phyloP scores from a whole-genome alignment of 768 basidiomycete species.

The Strobilomyces dryophilus region DNA sequence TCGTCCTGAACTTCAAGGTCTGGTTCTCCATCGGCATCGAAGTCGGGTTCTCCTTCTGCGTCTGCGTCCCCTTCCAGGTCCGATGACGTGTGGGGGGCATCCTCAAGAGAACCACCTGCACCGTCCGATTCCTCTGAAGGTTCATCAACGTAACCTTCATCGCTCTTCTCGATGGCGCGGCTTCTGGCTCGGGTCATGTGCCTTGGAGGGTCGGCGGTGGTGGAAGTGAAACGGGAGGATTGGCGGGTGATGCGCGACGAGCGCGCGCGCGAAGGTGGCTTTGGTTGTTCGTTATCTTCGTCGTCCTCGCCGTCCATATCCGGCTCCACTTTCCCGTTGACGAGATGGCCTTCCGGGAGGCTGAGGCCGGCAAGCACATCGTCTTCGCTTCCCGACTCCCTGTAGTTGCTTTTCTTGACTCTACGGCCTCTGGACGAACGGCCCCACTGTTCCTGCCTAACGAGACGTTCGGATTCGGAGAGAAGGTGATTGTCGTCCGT shows the following conservation, averaged over 20 bases:
- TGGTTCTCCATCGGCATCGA: conserved; percentile 35
- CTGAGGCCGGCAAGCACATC: conserved; percentile 23
- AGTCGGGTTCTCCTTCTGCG: conserved; percentile 38
- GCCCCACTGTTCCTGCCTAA: conserved; percentile 11
- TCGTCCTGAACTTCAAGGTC: conserved; percentile 41
- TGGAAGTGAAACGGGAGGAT: conserved; percentile 7
- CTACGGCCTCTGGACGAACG: conserved; percentile 40
- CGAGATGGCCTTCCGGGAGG: conserved; percentile 6
- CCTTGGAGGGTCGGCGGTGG: neutral
- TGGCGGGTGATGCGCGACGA: conserved; percentile 24
- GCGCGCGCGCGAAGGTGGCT: conserved; percentile 13
- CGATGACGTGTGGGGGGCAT: conserved; percentile 41
- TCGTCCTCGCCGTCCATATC: conserved; percentile 31
- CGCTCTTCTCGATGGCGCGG: conserved; percentile 36
- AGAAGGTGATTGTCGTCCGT: conserved; percentile 23
- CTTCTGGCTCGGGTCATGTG: conserved; percentile 26
- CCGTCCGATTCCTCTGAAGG: conserved; percentile 49
- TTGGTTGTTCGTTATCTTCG: conserved; percentile 27
- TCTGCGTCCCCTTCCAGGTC: conserved; percentile 35
- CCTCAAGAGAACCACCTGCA: conserved; percentile 58
- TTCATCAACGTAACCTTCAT: conserved; percentile 48
- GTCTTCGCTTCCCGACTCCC: conserved; percentile 45
- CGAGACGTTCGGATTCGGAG: neutral
- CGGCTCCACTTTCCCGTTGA: conserved; percentile 19
- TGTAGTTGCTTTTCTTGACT: conserved; percentile 37